These are phyloP conservation scores for Hemisphaericaspora xylofermentans DNA, from an alignment of 1,139 yeast genomes.

Conservation along the genomic window DNA sequence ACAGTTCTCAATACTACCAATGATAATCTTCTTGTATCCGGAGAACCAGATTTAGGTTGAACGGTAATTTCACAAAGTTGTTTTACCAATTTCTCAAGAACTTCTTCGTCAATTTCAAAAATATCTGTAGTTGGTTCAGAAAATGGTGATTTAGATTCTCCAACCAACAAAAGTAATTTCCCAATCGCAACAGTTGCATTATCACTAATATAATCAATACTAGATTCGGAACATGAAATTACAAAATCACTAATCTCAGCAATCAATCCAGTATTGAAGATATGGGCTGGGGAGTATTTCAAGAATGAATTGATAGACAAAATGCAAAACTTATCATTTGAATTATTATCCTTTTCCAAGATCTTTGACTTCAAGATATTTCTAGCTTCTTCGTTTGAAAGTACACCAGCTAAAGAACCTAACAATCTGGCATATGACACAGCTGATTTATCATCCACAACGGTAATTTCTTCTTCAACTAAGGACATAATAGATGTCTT, in stretches of 20 bases:
- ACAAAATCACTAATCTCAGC: conserved; percentile 50
- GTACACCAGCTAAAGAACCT: conserved; percentile 72
- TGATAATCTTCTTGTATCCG: conserved; percentile 80
- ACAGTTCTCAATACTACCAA: conserved; percentile 76
- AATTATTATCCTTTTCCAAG: conserved; percentile 39
- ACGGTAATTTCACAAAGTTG: conserved; percentile 53
- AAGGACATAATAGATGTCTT: conserved; percentile 69
- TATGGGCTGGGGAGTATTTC: conserved; percentile 67
- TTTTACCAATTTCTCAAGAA: conserved; percentile 33
- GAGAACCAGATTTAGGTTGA: conserved; percentile 58
- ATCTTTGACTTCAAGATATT: conserved; percentile 62
- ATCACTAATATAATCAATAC: conserved; percentile 62
- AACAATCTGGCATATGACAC: conserved; percentile 76
- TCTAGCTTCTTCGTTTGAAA: conserved; percentile 64
- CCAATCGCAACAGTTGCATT: conserved; percentile 84
- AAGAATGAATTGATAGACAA: conserved; percentile 78
- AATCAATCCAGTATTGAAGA: conserved; percentile 51
- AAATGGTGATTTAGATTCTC: conserved; percentile 42
- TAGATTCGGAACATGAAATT: conserved; percentile 44
- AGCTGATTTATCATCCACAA: conserved; percentile 56
- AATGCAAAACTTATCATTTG: conserved; percentile 58
- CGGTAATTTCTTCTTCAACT: conserved; percentile 66
- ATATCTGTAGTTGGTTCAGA: conserved; percentile 4
- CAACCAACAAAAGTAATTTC: conserved; percentile 60
- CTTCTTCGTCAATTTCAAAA: conserved; percentile 40